Evolutionary conservation across 768 basidiomycete species (phyloP).

Genomic region (Pulveroboletus sp.): DNA sequence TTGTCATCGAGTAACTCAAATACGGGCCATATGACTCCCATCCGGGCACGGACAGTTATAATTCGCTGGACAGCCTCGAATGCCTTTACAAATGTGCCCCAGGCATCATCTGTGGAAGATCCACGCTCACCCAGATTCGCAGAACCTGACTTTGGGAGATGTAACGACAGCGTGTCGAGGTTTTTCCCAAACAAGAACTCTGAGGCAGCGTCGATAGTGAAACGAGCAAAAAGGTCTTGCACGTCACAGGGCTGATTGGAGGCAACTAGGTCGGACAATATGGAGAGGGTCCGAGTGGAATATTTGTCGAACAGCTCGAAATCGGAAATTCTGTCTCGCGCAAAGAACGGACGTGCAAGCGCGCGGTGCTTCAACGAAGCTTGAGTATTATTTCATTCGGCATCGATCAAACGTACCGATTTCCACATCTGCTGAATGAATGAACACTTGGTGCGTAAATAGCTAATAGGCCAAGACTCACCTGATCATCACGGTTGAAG

Average conservation of each 20-base stretch:
- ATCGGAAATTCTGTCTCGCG: constrained; percentile 65
- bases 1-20: constrained; percentile 40
- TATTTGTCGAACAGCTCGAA: constrained; percentile 64
- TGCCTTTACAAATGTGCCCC: constrained; percentile 49
- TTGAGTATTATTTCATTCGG: constrained; percentile 2
- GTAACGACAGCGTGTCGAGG: constrained; percentile 52
- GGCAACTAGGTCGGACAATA: constrained; percentile 40
- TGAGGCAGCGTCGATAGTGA: constrained; percentile 66
- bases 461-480: constrained; percentile 23
- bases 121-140: constrained; percentile 52
- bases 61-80: constrained; percentile 40
- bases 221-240: constrained; percentile 64
- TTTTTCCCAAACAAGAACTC: constrained; percentile 70
- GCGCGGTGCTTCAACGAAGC: constrained; percentile 48
- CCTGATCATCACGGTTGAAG: constrained; percentile 73
- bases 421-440: constrained; percentile 49
- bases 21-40: constrained; percentile 41
- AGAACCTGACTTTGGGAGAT: constrained; percentile 47
- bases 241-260: constrained; percentile 48
- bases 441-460: constrained; percentile 2
- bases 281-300: constrained; percentile 41
- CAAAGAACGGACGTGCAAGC: constrained; percentile 69
- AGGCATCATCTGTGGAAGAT: constrained; percentile 52
- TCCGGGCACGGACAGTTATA: constrained; percentile 30
- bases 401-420: constrained; percentile 37